Evolutionary conservation across 345 rosid species (phyloP).

Genomic region (Hibiscus trionum): DNA sequence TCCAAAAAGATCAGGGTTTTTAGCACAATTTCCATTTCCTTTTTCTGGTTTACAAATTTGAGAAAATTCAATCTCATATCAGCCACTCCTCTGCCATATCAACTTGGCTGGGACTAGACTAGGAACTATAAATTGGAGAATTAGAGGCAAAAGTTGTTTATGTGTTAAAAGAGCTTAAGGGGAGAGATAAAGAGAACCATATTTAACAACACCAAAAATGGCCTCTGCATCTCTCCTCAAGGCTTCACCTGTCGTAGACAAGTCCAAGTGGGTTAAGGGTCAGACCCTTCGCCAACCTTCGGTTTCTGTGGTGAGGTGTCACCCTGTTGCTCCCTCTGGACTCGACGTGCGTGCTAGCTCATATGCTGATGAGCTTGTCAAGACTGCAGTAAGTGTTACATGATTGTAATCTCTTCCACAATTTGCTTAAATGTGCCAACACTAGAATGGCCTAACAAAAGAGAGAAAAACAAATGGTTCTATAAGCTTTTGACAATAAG

Average conservation of each 20-base stretch:
- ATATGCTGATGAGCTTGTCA: slow-evolving; percentile 93
- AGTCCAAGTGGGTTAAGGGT: slow-evolving; percentile 77
- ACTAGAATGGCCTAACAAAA: background rate
- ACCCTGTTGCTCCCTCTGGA: slow-evolving; percentile 26
- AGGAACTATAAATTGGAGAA: slow-evolving; percentile 15
- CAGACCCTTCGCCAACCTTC: slow-evolving; percentile 57
- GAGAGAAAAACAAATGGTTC: background rate
- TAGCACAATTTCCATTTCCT: background rate
- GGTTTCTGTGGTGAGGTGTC: slow-evolving; percentile 38
- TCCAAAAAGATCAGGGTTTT: background rate
- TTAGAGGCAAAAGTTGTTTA: background rate
- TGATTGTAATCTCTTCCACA: background rate
- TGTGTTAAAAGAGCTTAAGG: slow-evolving; percentile 5
- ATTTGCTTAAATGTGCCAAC: background rate
- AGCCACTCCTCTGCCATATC: background rate
- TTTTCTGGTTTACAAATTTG: slow-evolving; percentile 11
- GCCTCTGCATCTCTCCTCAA: slow-evolving; percentile 83
- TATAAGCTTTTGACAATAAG: background rate
- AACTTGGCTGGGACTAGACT: background rate
- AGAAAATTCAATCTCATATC: slow-evolving; percentile 1
- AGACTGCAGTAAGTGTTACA: slow-evolving; percentile 77
- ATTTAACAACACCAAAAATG: slow-evolving; percentile 30
- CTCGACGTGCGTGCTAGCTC: slow-evolving; percentile 60
- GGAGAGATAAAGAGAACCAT: background rate
- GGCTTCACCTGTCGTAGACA: slow-evolving; percentile 74